These are phyloP conservation scores for Kluyveromyces nonfermentans DNA, from an alignment of 805 yeast species.

Conservation along the genomic window DNA sequence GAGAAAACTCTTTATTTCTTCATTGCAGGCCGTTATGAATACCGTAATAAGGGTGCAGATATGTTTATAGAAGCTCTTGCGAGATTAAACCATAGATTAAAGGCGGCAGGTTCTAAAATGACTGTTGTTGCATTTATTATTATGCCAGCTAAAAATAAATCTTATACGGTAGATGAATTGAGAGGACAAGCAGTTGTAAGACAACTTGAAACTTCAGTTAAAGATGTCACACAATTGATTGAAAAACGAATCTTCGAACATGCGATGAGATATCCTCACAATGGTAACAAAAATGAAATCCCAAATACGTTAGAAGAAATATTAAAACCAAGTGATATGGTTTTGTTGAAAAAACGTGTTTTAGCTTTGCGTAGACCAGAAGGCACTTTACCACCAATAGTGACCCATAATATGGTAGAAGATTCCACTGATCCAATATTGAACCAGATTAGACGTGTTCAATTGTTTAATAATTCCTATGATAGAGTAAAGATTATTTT, in stretches of 20 bases:
- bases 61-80: conserved; percentile 90
- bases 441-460: conserved; percentile 84
- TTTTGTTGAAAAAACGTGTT: conserved; percentile 81
- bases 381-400: conserved; percentile 85
- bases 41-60: conserved; percentile 93
- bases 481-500: conserved; percentile 92
- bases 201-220: conserved; percentile 80
- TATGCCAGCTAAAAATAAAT: conserved; percentile 94
- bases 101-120: conserved; percentile 71
- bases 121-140: conserved; percentile 95
- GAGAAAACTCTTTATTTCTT: conserved; percentile 91
- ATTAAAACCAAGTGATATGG: conserved; percentile 79
- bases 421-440: conserved; percentile 86
- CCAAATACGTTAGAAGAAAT: conserved; percentile 76
- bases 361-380: conserved; percentile 71
- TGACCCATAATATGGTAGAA: conserved; percentile 93
- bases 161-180: conserved; percentile 91
- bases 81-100: conserved; percentile 78
- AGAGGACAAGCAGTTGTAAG: conserved; percentile 94
- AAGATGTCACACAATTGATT: conserved; percentile 76
- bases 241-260: conserved; percentile 86
- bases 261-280: conserved; percentile 58
- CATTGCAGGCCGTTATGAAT: conserved; percentile 96
- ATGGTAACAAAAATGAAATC: conserved; percentile 47
- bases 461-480: conserved; percentile 77